phyloP scores from a whole-genome alignment of 495 filamentous ascomycete species.

The Hyphodiscus hymeniophilus region DNA sequence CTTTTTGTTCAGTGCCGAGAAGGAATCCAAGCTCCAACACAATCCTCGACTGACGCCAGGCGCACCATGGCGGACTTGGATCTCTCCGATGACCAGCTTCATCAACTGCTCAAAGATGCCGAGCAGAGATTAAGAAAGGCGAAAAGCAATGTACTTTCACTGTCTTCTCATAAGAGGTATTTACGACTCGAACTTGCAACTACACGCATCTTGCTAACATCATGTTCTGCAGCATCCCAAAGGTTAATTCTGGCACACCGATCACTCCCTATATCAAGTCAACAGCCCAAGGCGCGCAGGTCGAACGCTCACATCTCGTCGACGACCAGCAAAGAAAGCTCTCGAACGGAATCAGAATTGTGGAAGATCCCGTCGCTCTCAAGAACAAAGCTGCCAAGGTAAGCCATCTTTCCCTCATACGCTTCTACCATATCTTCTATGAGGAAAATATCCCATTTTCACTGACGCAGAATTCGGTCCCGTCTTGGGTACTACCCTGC shows the following conservation, averaged over 20 bases:
- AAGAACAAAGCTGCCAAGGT: slow-evolving; percentile 39
- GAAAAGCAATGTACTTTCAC: background rate
- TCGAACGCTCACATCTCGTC: slow-evolving; percentile 40
- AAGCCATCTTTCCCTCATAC: slow-evolving; percentile 19
- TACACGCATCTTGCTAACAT: slow-evolving; percentile 4
- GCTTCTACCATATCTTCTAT: slow-evolving; percentile 33
- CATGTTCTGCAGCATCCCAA: slow-evolving; percentile 10
- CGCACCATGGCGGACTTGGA: slow-evolving; percentile 36
- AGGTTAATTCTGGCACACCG: slow-evolving; percentile 6
- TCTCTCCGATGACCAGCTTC: slow-evolving; percentile 51
- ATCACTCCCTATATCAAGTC: slow-evolving; percentile 39
- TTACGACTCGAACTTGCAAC: background rate
- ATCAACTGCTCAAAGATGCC: slow-evolving; percentile 55
- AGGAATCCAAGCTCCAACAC: too few relatives aligned
- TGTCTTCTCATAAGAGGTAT: slow-evolving; percentile 9
- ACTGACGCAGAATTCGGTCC: slow-evolving; percentile 58
- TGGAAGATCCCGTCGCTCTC: slow-evolving; percentile 34
- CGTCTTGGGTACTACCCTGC: slow-evolving; percentile 71
- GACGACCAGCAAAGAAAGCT: slow-evolving; percentile 33
- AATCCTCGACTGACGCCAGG: too few relatives aligned
- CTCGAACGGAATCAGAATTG: slow-evolving; percentile 32
- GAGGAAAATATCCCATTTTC: slow-evolving; percentile 58
- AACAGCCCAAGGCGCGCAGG: slow-evolving; percentile 33
- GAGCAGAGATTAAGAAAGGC: slow-evolving; percentile 42
- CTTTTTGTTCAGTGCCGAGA: too few relatives aligned